Conservation (phyloP, 305 asterid genomes). For the Fraxinus nigra region DNA sequence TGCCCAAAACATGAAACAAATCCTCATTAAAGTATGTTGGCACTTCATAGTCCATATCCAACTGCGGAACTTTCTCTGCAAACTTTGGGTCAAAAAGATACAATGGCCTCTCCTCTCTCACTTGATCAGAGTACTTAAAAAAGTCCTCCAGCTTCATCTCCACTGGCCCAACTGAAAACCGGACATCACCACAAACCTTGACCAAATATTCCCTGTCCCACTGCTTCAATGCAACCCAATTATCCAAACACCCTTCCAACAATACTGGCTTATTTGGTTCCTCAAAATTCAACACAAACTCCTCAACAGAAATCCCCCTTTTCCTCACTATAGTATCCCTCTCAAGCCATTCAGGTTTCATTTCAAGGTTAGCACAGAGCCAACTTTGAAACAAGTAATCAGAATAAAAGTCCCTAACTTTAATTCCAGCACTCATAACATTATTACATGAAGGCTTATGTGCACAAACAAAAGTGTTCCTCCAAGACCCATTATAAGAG, state of each 20-base stretch:
- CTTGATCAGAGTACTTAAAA: constrained; percentile 75
- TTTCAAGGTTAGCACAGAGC: constrained; percentile 98
- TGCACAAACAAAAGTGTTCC: constrained; percentile 45
- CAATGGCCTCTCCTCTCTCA: constrained; percentile 83
- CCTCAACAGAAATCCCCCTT: constrained; percentile 67
- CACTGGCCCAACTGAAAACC: constrained; percentile 78
- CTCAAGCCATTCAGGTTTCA: constrained; percentile 90
- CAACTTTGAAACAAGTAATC: constrained; percentile 97
- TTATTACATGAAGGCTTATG: constrained; percentile 27
- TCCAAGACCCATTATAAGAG: constrained; percentile 69
- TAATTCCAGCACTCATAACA: constrained; percentile 35
- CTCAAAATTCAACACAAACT: constrained; percentile 69
- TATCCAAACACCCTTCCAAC: constrained; percentile 80
- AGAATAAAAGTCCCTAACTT: constrained; percentile 79
- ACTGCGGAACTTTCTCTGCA: constrained; percentile 64
- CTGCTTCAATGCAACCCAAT: constrained; percentile 66
- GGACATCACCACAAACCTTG: constrained; percentile 56
- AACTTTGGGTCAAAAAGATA: constrained; percentile 93
- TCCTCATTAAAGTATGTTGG: constrained; percentile 78
- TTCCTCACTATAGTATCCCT: constrained; percentile 79
- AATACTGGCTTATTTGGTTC: constrained; percentile 84
- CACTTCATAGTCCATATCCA: constrained; percentile 69
- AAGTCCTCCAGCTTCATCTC: constrained; percentile 79
- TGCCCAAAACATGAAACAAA: constrained; percentile 76
- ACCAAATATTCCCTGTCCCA: constrained; percentile 76